Evolutionary conservation across 1,284 basidiomycete species (phyloP).

Genomic region (Fomitopsis schrenkii): DNA sequence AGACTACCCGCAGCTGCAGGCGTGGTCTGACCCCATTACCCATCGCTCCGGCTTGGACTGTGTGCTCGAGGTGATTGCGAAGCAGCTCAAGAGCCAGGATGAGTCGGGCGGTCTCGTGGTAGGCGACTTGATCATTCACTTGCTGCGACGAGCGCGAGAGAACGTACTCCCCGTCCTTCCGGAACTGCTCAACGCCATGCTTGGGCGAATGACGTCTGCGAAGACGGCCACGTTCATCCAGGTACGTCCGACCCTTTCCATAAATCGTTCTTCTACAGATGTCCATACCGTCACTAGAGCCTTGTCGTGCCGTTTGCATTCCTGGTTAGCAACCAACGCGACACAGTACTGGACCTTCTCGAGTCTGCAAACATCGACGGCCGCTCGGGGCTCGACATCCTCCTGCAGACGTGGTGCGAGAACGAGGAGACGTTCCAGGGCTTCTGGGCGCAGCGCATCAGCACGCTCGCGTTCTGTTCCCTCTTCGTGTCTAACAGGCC

Average conservation of each 20-base stretch:
- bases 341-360: constrained; percentile 73
- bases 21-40: constrained; percentile 61
- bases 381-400: constrained; percentile 69
- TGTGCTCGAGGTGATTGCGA: constrained; percentile 72
- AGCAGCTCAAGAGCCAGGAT: constrained; percentile 72
- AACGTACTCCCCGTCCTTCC: constrained; percentile 80
- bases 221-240: constrained; percentile 88
- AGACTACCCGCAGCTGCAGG: constrained; percentile 75
- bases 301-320: constrained; percentile 92
- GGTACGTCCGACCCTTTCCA: constrained; percentile 34
- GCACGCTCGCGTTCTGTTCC: constrained; percentile 78
- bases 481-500: constrained; percentile 69
- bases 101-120: constrained; percentile 89
- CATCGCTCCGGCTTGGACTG: constrained; percentile 74
- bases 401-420: constrained; percentile 91
- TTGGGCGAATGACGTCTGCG: constrained; percentile 75
- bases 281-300: constrained; percentile 42
- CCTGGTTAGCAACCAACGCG: constrained; percentile 76
- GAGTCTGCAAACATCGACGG: constrained; percentile 58
- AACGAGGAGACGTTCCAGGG: constrained; percentile 93
- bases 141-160: constrained; percentile 79
- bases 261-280: neutral
- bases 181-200: constrained; percentile 82
- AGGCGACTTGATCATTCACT: constrained; percentile 91
- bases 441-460: constrained; percentile 86